phyloP scores from a whole-genome alignment of 352 stramenopile species.

The Pythium insidiosum region DNA sequence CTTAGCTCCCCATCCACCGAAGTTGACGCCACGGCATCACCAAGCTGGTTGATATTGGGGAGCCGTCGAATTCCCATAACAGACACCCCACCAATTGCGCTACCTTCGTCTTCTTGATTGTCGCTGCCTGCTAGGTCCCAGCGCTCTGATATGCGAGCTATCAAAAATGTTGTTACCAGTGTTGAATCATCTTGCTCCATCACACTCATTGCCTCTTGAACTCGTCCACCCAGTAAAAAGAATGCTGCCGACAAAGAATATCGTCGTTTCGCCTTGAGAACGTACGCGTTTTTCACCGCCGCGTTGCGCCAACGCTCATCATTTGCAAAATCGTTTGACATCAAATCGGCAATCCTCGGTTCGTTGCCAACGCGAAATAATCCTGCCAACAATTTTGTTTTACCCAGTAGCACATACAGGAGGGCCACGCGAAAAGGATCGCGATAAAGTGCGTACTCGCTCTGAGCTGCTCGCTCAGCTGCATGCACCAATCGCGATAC shows the following conservation, averaged over 20 bases:
- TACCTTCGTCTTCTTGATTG: too few species aligned
- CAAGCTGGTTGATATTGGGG: too few species aligned
- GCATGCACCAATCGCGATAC: conserved; percentile 38
- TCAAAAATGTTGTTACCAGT: conserved; percentile 73
- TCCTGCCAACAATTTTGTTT: conserved; percentile 70
- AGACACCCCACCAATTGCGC: too few species aligned
- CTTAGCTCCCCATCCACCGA: too few species aligned
- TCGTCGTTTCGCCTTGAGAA: conserved; percentile 80
- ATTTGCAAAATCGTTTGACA: conserved; percentile 79
- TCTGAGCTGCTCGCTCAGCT: conserved; percentile 66
- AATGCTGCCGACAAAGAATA: conserved; percentile 77
- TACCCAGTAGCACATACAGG: conserved; percentile 82
- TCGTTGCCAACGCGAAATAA: conserved; percentile 84
- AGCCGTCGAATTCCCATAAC: too few species aligned
- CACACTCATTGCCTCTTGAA: conserved; percentile 70
- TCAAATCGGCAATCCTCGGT: conserved; percentile 62
- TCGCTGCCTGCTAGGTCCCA: conserved; percentile 54
- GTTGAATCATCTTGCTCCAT: conserved; percentile 64
- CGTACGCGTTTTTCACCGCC: conserved; percentile 88
- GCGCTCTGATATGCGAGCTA: conserved; percentile 64
- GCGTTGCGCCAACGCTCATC: conserved; percentile 80
- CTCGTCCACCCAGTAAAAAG: conserved; percentile 72
- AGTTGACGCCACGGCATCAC: too few species aligned
- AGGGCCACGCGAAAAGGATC: conserved; percentile 82
- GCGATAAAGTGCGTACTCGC: conserved; percentile 58